These are phyloP conservation scores for Cercophora sp. DNA, from an alignment of 495 filamentous ascomycete genomes.

Conservation along the genomic window DNA sequence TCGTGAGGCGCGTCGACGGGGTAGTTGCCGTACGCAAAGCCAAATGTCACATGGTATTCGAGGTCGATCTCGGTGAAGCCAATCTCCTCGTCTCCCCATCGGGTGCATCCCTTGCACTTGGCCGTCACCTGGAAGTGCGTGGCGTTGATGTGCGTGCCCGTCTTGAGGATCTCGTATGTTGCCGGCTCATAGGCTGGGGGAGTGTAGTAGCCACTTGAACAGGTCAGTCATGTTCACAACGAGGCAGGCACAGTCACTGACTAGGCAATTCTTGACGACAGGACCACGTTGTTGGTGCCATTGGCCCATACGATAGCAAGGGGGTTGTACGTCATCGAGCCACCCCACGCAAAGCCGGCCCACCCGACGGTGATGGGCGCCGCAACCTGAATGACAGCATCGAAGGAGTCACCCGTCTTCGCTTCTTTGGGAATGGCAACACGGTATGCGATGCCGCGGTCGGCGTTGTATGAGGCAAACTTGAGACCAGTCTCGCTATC, in stretches of 20 bases:
- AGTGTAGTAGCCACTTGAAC: slow-evolving; percentile 40
- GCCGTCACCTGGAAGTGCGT: slow-evolving; percentile 46
- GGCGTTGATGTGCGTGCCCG: slow-evolving; percentile 40
- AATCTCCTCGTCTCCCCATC: slow-evolving; percentile 40
- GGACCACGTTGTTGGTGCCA: slow-evolving; percentile 31
- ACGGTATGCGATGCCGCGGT: slow-evolving; percentile 34
- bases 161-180: slow-evolving; percentile 38
- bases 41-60: slow-evolving; percentile 33
- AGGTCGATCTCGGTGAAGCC: slow-evolving; percentile 37
- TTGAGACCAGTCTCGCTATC: slow-evolving; percentile 40
- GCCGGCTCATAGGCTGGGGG: slow-evolving; percentile 32
- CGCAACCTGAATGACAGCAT: slow-evolving; percentile 41
- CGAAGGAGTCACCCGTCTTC: slow-evolving; percentile 30
- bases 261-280: slow-evolving; percentile 42
- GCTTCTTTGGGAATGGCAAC: slow-evolving; percentile 37
- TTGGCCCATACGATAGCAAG: slow-evolving; percentile 42
- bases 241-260: no score
- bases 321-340: slow-evolving; percentile 46
- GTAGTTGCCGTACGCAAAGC: slow-evolving; percentile 34
- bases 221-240: no score
- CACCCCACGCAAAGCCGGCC: slow-evolving; percentile 46
- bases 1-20: slow-evolving; percentile 35
- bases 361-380: slow-evolving; percentile 38
- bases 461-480: slow-evolving; percentile 37
- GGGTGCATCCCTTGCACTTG: slow-evolving; percentile 40